Evolutionary conservation across 345 rosid species (phyloP).

Genomic region (Brassica cretica): DNA sequence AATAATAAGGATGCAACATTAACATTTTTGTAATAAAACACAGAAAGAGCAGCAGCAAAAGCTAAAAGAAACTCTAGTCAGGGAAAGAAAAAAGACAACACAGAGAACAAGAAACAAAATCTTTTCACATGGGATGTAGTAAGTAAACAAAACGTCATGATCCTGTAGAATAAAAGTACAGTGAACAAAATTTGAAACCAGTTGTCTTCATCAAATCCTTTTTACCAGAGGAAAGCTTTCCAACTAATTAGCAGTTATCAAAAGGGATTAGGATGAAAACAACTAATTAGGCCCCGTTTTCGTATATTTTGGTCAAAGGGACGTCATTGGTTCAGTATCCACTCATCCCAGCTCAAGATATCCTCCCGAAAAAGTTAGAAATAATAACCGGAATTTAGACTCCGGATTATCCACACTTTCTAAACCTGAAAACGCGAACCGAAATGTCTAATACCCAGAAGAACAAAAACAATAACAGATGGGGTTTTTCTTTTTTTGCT

Average conservation of each 20-base stretch:
- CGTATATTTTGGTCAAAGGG: too few species aligned
- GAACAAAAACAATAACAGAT: background rate
- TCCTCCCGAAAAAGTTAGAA: background rate
- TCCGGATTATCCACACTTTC: background rate
- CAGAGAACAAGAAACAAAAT: background rate
- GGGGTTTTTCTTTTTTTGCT: background rate
- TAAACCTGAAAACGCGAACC: background rate
- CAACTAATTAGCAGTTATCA: too few species aligned
- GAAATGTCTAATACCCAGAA: background rate
- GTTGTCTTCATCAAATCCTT: too few species aligned
- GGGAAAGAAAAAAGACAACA: background rate
- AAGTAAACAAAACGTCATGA: too few species aligned
- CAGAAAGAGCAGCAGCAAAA: background rate
- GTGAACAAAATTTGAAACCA: too few species aligned
- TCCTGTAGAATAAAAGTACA: too few species aligned
- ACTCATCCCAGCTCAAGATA: too few species aligned
- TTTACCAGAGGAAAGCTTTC: too few species aligned
- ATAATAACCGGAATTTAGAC: background rate
- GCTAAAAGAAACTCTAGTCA: background rate
- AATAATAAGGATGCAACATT: background rate
- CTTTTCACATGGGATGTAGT: too few species aligned
- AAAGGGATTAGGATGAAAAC: too few species aligned
- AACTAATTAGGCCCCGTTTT: too few species aligned
- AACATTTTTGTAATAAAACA: background rate
- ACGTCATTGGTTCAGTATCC: too few species aligned